Percentiles rank a stretch among this genome's conserved stretches.
phyloP scores from a whole-genome alignment of 2,329 filamentous ascomycete species.

The Pseudopyricularia cyperi region DNA sequence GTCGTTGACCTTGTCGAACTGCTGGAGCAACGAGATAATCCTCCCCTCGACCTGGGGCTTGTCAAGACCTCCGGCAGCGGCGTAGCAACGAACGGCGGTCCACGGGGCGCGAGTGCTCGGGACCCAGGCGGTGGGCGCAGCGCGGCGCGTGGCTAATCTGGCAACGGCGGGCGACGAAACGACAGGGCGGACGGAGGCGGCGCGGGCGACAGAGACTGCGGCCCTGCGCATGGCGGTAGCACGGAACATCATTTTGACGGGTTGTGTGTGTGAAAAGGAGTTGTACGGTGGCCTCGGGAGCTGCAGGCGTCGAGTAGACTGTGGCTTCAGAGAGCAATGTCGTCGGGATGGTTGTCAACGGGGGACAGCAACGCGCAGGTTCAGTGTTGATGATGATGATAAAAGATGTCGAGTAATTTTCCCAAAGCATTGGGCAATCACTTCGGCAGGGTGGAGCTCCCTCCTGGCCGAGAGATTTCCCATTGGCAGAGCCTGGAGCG shows the following conservation, averaged over 20 bases:
- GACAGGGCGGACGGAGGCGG: constrained; percentile 35
- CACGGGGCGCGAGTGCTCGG: constrained; percentile 39
- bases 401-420: constrained; percentile 1
- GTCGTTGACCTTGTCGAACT: constrained; percentile 90
- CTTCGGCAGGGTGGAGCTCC: neutral
- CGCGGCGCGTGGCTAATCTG: constrained; percentile 44
- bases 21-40: constrained; percentile 84
- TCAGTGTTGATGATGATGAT: constrained; percentile 1
- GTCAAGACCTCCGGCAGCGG: constrained; percentile 59
- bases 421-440: neutral
- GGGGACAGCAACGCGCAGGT: neutral
- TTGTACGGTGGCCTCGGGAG: neutral
- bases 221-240: constrained; percentile 58
- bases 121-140: constrained; percentile 31
- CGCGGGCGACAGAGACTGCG: constrained; percentile 44
- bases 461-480: neutral
- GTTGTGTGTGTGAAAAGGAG: neutral
- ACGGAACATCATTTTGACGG: constrained; percentile 62
- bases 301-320: neutral
- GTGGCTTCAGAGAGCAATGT: constrained; percentile 1
- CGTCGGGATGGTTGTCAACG: neutral
- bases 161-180: constrained; percentile 47
- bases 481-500: neutral
- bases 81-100: constrained; percentile 72
- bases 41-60: constrained; percentile 67